Conservation (phyloP, 768 basidiomycete species). For the Leccinum subgranulosum region DNA sequence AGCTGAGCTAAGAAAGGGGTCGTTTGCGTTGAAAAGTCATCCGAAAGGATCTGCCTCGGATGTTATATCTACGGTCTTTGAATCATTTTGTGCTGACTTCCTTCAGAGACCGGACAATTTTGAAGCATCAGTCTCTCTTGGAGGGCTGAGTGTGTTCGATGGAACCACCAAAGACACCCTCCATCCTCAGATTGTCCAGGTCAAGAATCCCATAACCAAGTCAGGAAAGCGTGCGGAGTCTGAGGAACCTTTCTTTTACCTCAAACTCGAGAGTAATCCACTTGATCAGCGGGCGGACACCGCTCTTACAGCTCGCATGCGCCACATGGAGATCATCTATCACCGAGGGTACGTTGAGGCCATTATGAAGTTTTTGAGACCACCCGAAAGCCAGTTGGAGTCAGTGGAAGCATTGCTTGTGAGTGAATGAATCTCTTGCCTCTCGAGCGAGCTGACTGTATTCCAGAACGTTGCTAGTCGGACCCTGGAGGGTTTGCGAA, state of each 20-base stretch:
- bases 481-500: slow-evolving; percentile 88
- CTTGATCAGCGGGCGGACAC: slow-evolving; percentile 90
- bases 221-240: slow-evolving; percentile 25
- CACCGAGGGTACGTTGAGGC: slow-evolving; percentile 93
- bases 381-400: slow-evolving; percentile 91
- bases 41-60: slow-evolving; percentile 63
- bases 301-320: slow-evolving; percentile 84
- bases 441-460: background rate
- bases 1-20: slow-evolving; percentile 82
- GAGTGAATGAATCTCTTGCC: slow-evolving; percentile 23
- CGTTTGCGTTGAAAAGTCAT: slow-evolving; percentile 77
- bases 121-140: slow-evolving; percentile 80
- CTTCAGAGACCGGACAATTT: slow-evolving; percentile 85
- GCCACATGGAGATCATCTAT: slow-evolving; percentile 96
- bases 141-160: slow-evolving; percentile 85
- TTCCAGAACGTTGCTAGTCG: slow-evolving; percentile 83
- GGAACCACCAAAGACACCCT: slow-evolving; percentile 79
- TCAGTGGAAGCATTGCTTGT: slow-evolving; percentile 92
- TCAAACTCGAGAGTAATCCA: slow-evolving; percentile 91
- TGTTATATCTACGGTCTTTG: slow-evolving; percentile 84
- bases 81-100: slow-evolving; percentile 79
- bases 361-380: slow-evolving; percentile 87
- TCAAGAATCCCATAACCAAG: slow-evolving; percentile 44
- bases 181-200: slow-evolving; percentile 89
- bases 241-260: slow-evolving; percentile 74